Base-by-base conservation (phyloP, 805 yeast genomes). In the Tetrapisispora namnaoensis region DNA sequence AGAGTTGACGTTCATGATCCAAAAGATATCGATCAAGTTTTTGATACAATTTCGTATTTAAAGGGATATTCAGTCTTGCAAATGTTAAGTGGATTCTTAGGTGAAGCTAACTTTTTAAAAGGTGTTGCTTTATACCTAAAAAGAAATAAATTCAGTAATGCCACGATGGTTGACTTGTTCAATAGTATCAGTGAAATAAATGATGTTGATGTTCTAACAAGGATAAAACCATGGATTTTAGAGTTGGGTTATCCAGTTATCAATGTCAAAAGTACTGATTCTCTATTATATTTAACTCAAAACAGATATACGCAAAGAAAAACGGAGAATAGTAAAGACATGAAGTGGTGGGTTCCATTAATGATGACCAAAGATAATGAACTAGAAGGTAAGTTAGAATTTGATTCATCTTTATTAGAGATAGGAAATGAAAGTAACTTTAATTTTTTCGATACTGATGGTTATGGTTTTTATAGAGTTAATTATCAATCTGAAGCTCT, bases 1-100 rank as follows among this genome's bases (percentile, higher is more conserved):
- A 86, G 85, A 66, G 95, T 86, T 9, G 84, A 85, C 13, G 87
- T 87, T n/a, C 68, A 75, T 55, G 79, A 82, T 59, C 91, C 91
- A 4, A 77, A 78, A 53, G 93, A 86, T 56, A 82, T 86, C 53
- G 85, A 83, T 62, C 90, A 86, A 68, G 80, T 85, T 18, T 86
- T 86, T 62, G 95, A 86, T 60, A 80, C 80, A 34, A 86, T 86
- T 49, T 85, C 93, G 4, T 86, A 86, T 65, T 69, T 80, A 54
- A 86, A 86, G 69, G 95, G 95, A 49, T 85, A 89, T 7, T 82
- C 90, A 24, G 72, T 83, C 28, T 79, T 86, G 50, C 73, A 81
- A 60, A 87, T 87, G 95, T 72, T 86, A 49, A 78, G 90, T 36
- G 77, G 76, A 55, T 77, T 78, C 62, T 69, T 87, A 51, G 90